A percentile compares a stretch with the other conserved stretches of the same genome.
Conservation (phyloP, 768 basidiomycete species). For the Lactarius hengduanensis region DNA sequence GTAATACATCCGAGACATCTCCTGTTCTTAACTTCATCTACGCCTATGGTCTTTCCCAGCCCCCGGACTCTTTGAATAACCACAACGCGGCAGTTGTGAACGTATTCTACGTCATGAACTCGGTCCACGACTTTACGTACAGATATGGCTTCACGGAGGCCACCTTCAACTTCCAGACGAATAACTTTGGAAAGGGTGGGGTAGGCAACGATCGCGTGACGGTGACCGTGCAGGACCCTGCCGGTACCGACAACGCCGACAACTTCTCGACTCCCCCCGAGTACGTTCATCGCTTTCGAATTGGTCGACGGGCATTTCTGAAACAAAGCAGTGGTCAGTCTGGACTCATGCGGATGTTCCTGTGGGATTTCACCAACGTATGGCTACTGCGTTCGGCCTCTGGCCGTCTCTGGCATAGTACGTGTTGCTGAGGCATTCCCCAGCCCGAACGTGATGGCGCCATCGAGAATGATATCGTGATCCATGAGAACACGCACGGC, state of each 20-base stretch:
- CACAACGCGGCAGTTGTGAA: constrained; percentile 53
- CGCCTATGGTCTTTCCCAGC: constrained; percentile 36
- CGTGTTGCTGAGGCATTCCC: too few relatives aligned
- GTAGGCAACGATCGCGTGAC: constrained; percentile 49
- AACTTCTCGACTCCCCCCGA: constrained; percentile 45
- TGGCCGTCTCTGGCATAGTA: not conserved
- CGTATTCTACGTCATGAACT: constrained; percentile 61
- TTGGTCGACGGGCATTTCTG: not conserved
- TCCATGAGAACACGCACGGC: constrained; percentile 46
- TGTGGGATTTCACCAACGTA: constrained; percentile 35
- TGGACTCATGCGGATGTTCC: constrained; percentile 46
- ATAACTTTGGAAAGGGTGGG: constrained; percentile 54
- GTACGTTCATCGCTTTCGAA: constrained; percentile 32
- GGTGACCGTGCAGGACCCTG: constrained; percentile 50
- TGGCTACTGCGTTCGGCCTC: constrained; percentile 20
- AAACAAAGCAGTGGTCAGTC: constrained; percentile 35
- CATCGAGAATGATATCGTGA: constrained; percentile 57
- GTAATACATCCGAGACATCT: constrained; percentile 39
- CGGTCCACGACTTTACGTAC: constrained; percentile 52
- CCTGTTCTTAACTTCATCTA: constrained; percentile 43
- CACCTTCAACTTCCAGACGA: constrained; percentile 59
- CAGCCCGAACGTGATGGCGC: constrained; percentile 63
- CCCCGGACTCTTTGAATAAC: constrained; percentile 36
- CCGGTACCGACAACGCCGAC: constrained; percentile 46
- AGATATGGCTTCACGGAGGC: constrained; percentile 60